These are phyloP conservation scores for Purshia tridentata DNA, from an alignment of 306 rosid species.

Conservation along the genomic window DNA sequence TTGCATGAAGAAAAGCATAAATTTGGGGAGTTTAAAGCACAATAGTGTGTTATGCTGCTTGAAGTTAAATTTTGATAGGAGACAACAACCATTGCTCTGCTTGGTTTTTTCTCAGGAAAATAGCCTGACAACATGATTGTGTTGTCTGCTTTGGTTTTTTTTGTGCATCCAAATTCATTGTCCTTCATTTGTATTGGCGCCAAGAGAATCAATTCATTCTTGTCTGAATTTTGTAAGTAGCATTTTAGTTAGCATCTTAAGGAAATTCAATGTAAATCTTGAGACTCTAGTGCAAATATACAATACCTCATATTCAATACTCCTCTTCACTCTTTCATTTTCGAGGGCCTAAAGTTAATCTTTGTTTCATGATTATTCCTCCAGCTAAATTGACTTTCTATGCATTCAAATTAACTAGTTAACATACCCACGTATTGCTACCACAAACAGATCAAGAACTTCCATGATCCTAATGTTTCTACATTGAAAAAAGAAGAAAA, in stretches of 20 bases:
- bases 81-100: not conserved
- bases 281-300: constrained; percentile 39
- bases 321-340: not conserved
- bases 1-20: constrained; percentile 70
- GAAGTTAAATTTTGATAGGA: not conserved
- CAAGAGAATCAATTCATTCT: constrained; percentile 3
- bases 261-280: constrained; percentile 44
- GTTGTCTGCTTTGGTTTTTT: constrained; percentile 18
- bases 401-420: no score
- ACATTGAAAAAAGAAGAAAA: no score
- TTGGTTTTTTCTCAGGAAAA: not conserved
- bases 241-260: constrained; percentile 21
- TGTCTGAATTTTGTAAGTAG: constrained; percentile 30
- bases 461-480: no score
- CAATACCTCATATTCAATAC: not conserved
- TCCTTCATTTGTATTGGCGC: not conserved
- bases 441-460: no score
- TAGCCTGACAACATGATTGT: constrained; percentile 22
- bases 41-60: constrained; percentile 10
- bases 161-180: not conserved
- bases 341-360: no score
- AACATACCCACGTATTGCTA: no score
- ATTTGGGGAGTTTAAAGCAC: constrained; percentile 55
- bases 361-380: no score
- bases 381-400: no score